Evolutionary conservation across 2,329 filamentous ascomycete genomes (phyloP).

Genomic region (Trichoderma cornu-damae): DNA sequence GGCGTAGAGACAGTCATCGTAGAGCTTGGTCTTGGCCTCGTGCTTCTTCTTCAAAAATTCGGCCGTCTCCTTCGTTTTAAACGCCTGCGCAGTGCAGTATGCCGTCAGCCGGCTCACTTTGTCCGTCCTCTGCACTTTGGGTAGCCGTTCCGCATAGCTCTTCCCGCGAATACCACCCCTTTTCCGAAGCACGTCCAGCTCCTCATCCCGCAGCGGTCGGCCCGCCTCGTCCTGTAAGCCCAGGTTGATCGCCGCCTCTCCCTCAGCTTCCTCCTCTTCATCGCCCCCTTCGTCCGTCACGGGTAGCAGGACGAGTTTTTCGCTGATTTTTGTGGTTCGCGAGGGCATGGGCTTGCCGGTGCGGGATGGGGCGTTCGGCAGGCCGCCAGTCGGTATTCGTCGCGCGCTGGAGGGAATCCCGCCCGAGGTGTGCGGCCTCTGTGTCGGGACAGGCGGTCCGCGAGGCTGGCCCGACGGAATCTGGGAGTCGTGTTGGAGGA

Average conservation of each 20-base stretch:
- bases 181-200: slow-evolving; percentile 59
- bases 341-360: slow-evolving; percentile 64
- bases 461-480: slow-evolving; percentile 92
- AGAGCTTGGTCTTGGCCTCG: slow-evolving; percentile 87
- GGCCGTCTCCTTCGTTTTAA: slow-evolving; percentile 82
- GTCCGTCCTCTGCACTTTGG: slow-evolving; percentile 80
- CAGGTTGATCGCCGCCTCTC: slow-evolving; percentile 34
- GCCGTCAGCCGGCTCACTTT: slow-evolving; percentile 88
- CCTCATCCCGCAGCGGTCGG: slow-evolving; percentile 61
- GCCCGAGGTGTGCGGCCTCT: slow-evolving; percentile 23
- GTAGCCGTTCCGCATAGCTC: slow-evolving; percentile 88
- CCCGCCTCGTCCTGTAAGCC: slow-evolving; percentile 54
- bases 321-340: slow-evolving; percentile 86
- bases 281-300: slow-evolving; percentile 64
- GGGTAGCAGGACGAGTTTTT: slow-evolving; percentile 92
- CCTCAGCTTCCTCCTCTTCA: slow-evolving; percentile 55
- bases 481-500: slow-evolving; percentile 88
- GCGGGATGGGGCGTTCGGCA: slow-evolving; percentile 39
- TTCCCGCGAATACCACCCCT: slow-evolving; percentile 64
- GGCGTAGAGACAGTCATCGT: slow-evolving; percentile 94
- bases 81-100: slow-evolving; percentile 92
- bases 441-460: slow-evolving; percentile 54
- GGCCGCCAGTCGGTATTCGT: slow-evolving; percentile 34
- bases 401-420: slow-evolving; percentile 22
- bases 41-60: slow-evolving; percentile 84